These are phyloP conservation scores for Agaricus subrufescens DNA, from an alignment of 768 basidiomycete genomes.

Conservation along the genomic window DNA sequence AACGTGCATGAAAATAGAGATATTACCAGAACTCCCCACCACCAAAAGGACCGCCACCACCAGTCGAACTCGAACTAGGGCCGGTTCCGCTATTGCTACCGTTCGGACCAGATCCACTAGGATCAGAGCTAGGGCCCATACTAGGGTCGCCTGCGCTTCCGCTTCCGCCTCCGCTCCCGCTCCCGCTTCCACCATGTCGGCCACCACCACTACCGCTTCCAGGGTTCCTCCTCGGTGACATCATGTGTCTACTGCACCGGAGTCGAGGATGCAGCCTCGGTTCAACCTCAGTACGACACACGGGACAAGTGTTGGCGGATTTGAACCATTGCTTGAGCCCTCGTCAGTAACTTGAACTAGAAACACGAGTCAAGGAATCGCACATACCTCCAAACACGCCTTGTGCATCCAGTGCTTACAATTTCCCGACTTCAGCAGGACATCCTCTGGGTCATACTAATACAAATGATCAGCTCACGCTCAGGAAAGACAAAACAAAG, in stretches of 20 bases:
- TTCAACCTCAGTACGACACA: slow-evolving; percentile 63
- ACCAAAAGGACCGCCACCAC: not conserved
- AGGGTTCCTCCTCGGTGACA: not conserved
- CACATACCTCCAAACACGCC: slow-evolving; percentile 65
- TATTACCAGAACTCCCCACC: not conserved
- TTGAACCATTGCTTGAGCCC: slow-evolving; percentile 70
- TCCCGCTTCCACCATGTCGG: not conserved
- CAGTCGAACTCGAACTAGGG: no score
- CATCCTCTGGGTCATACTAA: slow-evolving; percentile 62
- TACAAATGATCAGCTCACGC: slow-evolving; percentile 5
- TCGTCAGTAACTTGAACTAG: not conserved
- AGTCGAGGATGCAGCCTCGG: not conserved
- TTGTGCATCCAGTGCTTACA: slow-evolving; percentile 83
- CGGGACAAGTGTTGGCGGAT: slow-evolving; percentile 72
- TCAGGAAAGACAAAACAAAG: not conserved
- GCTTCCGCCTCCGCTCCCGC: not conserved
- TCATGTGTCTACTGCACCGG: not conserved
- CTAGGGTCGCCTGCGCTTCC: not conserved
- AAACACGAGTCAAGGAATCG: not conserved
- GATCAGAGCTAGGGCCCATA: not conserved
- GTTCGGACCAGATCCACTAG: not conserved
- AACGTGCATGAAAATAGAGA: not conserved
- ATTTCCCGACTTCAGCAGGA: slow-evolving; percentile 59
- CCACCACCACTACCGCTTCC: not conserved
- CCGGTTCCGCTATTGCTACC: not conserved